A percentile compares a stretch with the other conserved stretches of the same genome.
phyloP scores from a whole-genome alignment of 2,329 filamentous ascomycete genomes.

The Exophiala mesophila region DNA sequence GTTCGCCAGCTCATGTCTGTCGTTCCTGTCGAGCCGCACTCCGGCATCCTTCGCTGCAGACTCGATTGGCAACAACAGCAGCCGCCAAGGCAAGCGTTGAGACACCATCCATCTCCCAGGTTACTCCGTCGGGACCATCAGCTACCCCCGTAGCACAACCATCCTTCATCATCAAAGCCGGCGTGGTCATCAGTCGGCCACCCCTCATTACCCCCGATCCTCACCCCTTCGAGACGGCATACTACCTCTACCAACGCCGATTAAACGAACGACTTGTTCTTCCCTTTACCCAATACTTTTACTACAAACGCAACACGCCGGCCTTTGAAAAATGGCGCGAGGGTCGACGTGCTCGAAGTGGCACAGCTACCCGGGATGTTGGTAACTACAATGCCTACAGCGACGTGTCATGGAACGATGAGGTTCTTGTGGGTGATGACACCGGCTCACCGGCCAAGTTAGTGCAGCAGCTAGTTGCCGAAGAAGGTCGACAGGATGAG shows the following conservation, averaged over 20 bases:
- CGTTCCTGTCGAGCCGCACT: conserved; percentile 20
- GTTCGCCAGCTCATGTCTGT: conserved; percentile 18
- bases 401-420: conserved; percentile 83
- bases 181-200: conserved; percentile 80
- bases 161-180: conserved; percentile 51
- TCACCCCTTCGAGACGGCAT: conserved; percentile 84
- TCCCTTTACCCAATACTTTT: conserved; percentile 86
- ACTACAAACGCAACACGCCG: conserved; percentile 87
- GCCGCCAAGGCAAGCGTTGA: conserved; percentile 12
- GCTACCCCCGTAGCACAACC: conserved; percentile 35
- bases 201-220: conserved; percentile 80
- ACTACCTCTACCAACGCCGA: conserved; percentile 94
- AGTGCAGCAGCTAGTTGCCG: conserved; percentile 68
- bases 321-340: conserved; percentile 83
- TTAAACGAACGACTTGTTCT: conserved; percentile 87
- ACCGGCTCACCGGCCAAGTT: conserved; percentile 63
- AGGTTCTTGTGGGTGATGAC: conserved; percentile 69
- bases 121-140: conserved; percentile 34
- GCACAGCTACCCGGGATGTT: conserved; percentile 75
- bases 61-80: conserved; percentile 22
- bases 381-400: conserved; percentile 74
- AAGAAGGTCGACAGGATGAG: conserved; percentile 54
- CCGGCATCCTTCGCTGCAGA: conserved; percentile 13
- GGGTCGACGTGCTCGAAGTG: conserved; percentile 68
- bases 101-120: conserved; percentile 16